These are phyloP conservation scores for Beauveria scarabaeidicola DNA, from an alignment of 2,329 filamentous ascomycete genomes.

Conservation along the genomic window DNA sequence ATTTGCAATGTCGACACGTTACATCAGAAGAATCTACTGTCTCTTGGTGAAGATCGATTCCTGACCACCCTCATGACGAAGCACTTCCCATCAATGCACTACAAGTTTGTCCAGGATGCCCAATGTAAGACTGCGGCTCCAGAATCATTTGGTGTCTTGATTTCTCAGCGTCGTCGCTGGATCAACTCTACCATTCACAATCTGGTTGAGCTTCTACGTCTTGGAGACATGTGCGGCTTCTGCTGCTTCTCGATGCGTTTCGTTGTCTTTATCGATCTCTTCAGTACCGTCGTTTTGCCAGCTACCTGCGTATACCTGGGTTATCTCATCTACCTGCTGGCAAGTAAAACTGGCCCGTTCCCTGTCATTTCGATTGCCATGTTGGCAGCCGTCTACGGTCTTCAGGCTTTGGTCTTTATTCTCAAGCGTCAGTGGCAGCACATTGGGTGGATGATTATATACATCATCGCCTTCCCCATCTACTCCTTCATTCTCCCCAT, in stretches of 20 bases:
- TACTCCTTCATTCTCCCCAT: slow-evolving; percentile 86
- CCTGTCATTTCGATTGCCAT: slow-evolving; percentile 83
- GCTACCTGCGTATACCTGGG: slow-evolving; percentile 79
- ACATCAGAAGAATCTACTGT: slow-evolving; percentile 91
- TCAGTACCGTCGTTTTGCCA: slow-evolving; percentile 85
- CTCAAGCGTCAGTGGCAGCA: slow-evolving; percentile 97
- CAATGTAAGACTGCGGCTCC: slow-evolving; percentile 91
- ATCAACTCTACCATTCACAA: slow-evolving; percentile 99
- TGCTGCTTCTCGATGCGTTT: slow-evolving; percentile 99
- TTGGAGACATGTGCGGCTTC: slow-evolving; percentile 95
- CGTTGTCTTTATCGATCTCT: slow-evolving; percentile 87
- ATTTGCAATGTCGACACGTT: slow-evolving; percentile 87
- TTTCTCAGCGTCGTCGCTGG: slow-evolving; percentile 98
- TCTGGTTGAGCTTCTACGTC: slow-evolving; percentile 76
- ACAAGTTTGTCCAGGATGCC: slow-evolving; percentile 91
- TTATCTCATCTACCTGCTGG: slow-evolving; percentile 77
- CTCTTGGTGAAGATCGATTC: slow-evolving; percentile 93
- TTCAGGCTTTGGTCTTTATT: slow-evolving; percentile 94
- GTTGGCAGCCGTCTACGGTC: slow-evolving; percentile 84
- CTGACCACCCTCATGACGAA: slow-evolving; percentile 97
- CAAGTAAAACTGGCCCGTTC: slow-evolving; percentile 62
- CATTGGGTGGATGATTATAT: slow-evolving; percentile 99
- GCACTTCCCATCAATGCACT: slow-evolving; percentile 90
- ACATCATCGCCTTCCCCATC: slow-evolving; percentile 88
- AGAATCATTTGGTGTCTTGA: slow-evolving; percentile 83